Base-by-base conservation (phyloP, 2,329 filamentous ascomycete genomes). In the Elsinoe batatas region DNA sequence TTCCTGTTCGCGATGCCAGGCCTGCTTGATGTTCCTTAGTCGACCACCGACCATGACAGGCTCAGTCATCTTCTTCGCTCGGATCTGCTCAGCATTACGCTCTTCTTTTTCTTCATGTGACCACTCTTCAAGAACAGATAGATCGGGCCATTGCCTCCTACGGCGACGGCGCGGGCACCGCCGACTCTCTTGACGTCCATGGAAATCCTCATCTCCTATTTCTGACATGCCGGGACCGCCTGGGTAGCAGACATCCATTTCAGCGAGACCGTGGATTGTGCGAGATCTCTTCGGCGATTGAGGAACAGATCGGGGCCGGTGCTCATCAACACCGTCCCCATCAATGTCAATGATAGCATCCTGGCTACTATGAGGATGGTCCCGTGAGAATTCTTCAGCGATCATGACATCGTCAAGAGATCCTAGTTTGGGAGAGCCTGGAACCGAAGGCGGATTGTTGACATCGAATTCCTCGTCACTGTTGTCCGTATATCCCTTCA, bases 191-290 rank as follows among this genome's bases (percentile, higher is more conserved):
- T 42, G 53, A 17, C 13, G 38, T 70, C 38, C 71, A 72, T 55
- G 66, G 67, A 15, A 69, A 49, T 93, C 88, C 46, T 94, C 89
- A 32, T 91, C 87, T 26, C 79, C 89, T 47, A 93, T 75, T 63
- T 94, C 89, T 0, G 88, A 93, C 70, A 90, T 78, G 4, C 77
- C 83, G 8, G 60, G 62, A 55, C 87, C 84, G 5, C 83, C 82
- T 0, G 91, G 91, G 64, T 95, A 96, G 72, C 93, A 96, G 0
- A 97, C 91, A 71, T 97, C 93, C 61, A 87, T 87, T 64, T 93
- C 83, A 0, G 84, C 87, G 10, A 84, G 77, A 11, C 85, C 69
- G 11, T 78, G 76, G 61, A 83, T 77, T 4, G 80, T 83, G 56
- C 79, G 77, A 36, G 84, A 77, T 49, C 77, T 69, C 68, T 62